Evolutionary conservation across 78 protist species (phyloP).

Genomic region (Dictyostelium intermedium): DNA sequence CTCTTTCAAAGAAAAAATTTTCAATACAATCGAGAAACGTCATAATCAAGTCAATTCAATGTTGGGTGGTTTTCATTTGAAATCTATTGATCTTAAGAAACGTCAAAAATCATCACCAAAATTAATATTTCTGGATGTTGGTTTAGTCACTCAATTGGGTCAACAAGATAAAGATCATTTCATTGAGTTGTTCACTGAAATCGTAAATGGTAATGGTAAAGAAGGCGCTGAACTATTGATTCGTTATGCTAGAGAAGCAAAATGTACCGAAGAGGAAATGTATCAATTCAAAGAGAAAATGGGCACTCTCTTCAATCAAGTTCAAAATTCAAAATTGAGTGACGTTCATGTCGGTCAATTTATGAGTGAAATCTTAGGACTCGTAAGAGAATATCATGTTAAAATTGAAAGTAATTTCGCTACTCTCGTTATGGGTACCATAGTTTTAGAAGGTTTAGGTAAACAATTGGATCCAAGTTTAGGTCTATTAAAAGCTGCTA

Average conservation of each 20-base stretch:
- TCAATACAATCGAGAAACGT: neutral
- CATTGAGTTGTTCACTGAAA: conserved; percentile 56
- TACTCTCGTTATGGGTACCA: conserved; percentile 76
- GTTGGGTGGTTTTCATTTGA: neutral
- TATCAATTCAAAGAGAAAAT: conserved; percentile 54
- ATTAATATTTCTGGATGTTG: conserved; percentile 73
- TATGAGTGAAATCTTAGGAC: conserved; percentile 24
- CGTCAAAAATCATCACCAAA: neutral
- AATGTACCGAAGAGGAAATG: conserved; percentile 60
- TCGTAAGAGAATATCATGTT: conserved; percentile 72
- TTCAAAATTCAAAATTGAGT: conserved; percentile 32
- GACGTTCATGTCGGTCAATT: conserved; percentile 80
- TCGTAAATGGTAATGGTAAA: conserved; percentile 78
- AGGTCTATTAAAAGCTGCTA: conserved; percentile 60
- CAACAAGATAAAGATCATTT: conserved; percentile 53
- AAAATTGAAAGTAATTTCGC: conserved; percentile 79
- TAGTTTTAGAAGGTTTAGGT: conserved; percentile 81
- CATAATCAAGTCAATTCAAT: neutral
- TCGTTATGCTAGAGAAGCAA: conserved; percentile 77
- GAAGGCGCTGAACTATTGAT: conserved; percentile 74
- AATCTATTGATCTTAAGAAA: neutral
- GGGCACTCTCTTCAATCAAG: conserved; percentile 44
- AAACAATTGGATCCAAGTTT: conserved; percentile 79
- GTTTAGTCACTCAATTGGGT: conserved; percentile 65
- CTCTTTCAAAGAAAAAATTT: too few species aligned